A percentile compares a stretch with the other conserved stretches of the same genome.
Evolutionary conservation across 108 stramenopile genomes (phyloP).

Genomic region (Discostella stelligeroides): DNA sequence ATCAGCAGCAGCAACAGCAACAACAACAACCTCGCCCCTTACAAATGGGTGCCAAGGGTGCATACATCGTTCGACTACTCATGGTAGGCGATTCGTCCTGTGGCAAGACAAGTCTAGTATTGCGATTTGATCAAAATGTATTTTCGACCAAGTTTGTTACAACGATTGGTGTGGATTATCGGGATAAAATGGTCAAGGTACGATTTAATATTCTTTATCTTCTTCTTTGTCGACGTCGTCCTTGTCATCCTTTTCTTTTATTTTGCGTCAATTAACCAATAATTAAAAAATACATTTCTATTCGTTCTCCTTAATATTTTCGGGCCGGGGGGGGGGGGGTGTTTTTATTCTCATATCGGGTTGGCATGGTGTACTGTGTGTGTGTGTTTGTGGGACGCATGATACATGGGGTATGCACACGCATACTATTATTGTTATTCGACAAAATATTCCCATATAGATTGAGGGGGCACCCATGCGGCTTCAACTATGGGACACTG

Average conservation of each 20-base stretch:
- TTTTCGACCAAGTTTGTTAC: slow-evolving; percentile 93
- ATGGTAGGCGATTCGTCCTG: slow-evolving; percentile 91
- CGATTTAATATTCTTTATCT: not conserved
- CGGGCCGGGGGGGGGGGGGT: too few relatives aligned
- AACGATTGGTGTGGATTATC: slow-evolving; percentile 94
- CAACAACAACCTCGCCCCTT: slow-evolving; percentile 65
- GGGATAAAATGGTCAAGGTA: slow-evolving; percentile 94
- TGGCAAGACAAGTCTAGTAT: slow-evolving; percentile 89
- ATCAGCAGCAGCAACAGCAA: slow-evolving; percentile 23
- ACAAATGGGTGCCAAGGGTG: slow-evolving; percentile 91
- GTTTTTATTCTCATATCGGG: too few relatives aligned
- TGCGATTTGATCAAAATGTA: slow-evolving; percentile 91
- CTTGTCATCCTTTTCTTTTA: too few relatives aligned
- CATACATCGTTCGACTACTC: slow-evolving; percentile 87
- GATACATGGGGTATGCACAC: too few relatives aligned
- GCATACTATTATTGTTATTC: not conserved
- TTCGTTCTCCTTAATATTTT: too few relatives aligned
- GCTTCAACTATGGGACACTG: slow-evolving; percentile 94
- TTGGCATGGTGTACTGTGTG: too few relatives aligned
- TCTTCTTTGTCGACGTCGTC: not conserved
- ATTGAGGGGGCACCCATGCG: slow-evolving; percentile 89
- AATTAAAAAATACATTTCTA: too few relatives aligned
- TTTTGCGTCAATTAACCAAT: too few relatives aligned
- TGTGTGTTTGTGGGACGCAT: too few relatives aligned
- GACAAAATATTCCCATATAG: slow-evolving; percentile 32